A percentile compares a stretch with the other conserved stretches of the same genome.
Conservation (phyloP, 768 basidiomycete genomes). For the Rhodotorula kratochvilovae region DNA sequence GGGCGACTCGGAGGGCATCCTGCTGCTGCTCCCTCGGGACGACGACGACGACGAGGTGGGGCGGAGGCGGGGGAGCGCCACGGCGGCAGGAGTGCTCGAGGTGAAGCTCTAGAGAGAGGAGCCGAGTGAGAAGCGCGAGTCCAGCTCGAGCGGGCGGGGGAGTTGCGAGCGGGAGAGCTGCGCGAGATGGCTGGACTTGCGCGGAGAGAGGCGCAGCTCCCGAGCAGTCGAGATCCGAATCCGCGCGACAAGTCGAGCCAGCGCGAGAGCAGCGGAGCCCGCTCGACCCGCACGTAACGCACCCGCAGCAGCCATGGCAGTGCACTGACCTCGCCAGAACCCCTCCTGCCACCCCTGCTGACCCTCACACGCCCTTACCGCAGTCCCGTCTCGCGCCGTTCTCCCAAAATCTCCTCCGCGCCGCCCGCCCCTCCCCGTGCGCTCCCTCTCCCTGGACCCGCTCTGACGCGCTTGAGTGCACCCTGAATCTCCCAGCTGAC, state of each 20-base stretch:
- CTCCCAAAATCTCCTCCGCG: slow-evolving; percentile 11
- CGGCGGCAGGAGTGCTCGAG: too few species aligned
- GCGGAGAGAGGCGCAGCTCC: too few species aligned
- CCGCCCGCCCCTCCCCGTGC: slow-evolving; percentile 11
- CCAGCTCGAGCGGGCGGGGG: too few species aligned
- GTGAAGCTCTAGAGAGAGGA: too few species aligned
- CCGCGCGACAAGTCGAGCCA: too few species aligned
- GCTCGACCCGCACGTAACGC: background rate
- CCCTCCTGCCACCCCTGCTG: background rate
- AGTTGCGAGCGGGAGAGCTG: too few species aligned
- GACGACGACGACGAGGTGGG: background rate
- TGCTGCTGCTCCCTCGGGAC: background rate
- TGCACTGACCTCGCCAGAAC: too few species aligned
- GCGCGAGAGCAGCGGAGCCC: background rate
- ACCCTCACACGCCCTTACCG: background rate
- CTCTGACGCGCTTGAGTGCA: background rate
- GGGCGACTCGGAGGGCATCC: background rate
- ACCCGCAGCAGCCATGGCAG: background rate
- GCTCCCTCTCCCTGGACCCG: background rate
- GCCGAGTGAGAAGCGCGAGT: too few species aligned
- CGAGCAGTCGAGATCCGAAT: too few species aligned
- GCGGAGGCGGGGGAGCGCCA: background rate
- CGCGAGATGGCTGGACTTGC: too few species aligned
- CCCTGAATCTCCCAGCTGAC: background rate
- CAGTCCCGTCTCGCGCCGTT: slow-evolving; percentile 5